Conservation (phyloP, 345 rosid genomes). For the Laguncularia racemosa region DNA sequence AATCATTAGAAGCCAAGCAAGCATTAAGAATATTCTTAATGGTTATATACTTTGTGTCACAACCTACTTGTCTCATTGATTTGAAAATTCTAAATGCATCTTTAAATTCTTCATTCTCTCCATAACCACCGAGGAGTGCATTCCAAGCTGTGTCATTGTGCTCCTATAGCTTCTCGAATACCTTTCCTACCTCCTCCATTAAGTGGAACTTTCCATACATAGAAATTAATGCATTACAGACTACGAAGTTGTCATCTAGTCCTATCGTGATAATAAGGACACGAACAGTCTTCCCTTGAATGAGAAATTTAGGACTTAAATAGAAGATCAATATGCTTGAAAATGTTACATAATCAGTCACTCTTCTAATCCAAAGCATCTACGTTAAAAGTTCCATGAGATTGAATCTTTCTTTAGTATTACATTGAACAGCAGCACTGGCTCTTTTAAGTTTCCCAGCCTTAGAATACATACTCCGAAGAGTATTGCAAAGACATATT, state of each 20-base stretch:
- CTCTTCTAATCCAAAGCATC: conserved; percentile 33
- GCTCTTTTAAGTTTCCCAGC: conserved; percentile 46
- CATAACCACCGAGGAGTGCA: conserved; percentile 74
- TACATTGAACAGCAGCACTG: conserved; percentile 50
- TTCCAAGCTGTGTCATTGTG: conserved; percentile 68
- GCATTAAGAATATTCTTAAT: conserved; percentile 66
- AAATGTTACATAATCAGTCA: conserved; percentile 54
- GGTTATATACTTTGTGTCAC: conserved; percentile 49
- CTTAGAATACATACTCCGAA: conserved; percentile 65
- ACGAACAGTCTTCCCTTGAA: conserved; percentile 57
- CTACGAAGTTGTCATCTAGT: conserved; percentile 42
- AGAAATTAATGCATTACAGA: conserved; percentile 65
- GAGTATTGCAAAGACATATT: conserved; percentile 55
- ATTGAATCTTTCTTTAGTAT: conserved; percentile 66
- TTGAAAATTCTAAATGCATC: conserved; percentile 45
- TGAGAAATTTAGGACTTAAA: conserved; percentile 33
- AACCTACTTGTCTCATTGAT: conserved; percentile 50
- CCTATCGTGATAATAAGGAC: conserved; percentile 47
- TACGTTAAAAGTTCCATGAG: conserved; percentile 51
- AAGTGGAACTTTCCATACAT: conserved; percentile 56
- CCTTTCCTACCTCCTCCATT: conserved; percentile 48
- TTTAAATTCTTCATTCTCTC: conserved; percentile 41
- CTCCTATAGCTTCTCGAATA: conserved; percentile 38
- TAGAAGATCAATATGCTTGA: conserved; percentile 74
- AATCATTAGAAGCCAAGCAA: conserved; percentile 38